These are phyloP conservation scores for Lentinula raphanica DNA, from an alignment of 768 basidiomycete species.

Conservation along the genomic window DNA sequence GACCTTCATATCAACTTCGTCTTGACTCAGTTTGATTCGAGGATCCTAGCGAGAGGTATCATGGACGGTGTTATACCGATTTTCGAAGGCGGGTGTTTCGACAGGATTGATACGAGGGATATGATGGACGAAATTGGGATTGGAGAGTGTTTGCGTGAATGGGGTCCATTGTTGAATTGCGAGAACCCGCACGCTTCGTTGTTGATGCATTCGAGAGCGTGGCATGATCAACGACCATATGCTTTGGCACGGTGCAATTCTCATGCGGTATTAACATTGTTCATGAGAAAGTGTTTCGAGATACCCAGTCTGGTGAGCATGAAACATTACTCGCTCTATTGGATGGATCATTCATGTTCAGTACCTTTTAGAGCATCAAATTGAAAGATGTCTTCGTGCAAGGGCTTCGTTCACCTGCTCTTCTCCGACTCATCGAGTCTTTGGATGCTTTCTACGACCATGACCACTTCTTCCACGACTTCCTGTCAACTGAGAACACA, in stretches of 20 bases:
- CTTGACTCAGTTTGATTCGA: slow-evolving; percentile 38
- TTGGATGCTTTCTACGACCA: slow-evolving; percentile 38
- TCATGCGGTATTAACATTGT: slow-evolving; percentile 23
- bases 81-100: slow-evolving; percentile 32
- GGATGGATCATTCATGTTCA: no score
- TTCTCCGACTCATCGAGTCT: slow-evolving; percentile 31
- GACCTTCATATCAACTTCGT: slow-evolving; percentile 31
- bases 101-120: slow-evolving; percentile 28
- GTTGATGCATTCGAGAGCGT: slow-evolving; percentile 34
- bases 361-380: neutral
- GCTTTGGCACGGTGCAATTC: slow-evolving; percentile 29
- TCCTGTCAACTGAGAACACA: slow-evolving; percentile 22
- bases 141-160: slow-evolving; percentile 29
- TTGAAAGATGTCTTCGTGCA: slow-evolving; percentile 23
- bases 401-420: slow-evolving; percentile 26
- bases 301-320: slow-evolving; percentile 24
- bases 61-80: slow-evolving; percentile 31
- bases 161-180: slow-evolving; percentile 32
- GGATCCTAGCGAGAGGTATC: slow-evolving; percentile 35
- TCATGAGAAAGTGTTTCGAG: slow-evolving; percentile 28
- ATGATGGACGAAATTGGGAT: slow-evolving; percentile 28
- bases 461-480: slow-evolving; percentile 29
- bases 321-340: neutral
- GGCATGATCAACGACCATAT: slow-evolving; percentile 26
- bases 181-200: slow-evolving; percentile 28